phyloP scores from a whole-genome alignment of 306 rosid species.

The Gastrolobium bilobum region DNA sequence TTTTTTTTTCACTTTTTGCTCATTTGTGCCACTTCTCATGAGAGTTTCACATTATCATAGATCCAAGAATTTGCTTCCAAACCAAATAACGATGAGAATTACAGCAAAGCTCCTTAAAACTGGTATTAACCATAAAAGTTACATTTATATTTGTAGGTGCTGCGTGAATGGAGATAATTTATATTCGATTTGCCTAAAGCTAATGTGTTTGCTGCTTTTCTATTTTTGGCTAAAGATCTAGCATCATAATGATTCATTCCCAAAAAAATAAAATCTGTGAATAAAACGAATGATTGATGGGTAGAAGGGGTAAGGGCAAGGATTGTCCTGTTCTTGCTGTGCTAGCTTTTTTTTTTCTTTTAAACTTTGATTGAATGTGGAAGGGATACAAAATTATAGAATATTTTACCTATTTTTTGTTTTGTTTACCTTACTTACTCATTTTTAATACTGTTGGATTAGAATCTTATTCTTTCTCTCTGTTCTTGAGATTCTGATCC shows the following conservation, averaged over 20 bases:
- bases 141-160: not conserved
- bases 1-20: conserved; percentile 12
- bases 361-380: not conserved
- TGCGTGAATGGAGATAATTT: not conserved
- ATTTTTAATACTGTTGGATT: too few relatives aligned
- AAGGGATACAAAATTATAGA: not conserved
- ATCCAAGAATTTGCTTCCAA: not conserved
- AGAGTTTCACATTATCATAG: not conserved
- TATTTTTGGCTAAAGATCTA: not conserved
- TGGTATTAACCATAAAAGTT: not conserved
- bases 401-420: too few relatives aligned
- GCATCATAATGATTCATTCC: not conserved
- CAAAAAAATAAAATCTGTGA: not conserved
- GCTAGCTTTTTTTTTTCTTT: not conserved
- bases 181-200: not conserved
- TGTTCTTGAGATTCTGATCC: too few relatives aligned
- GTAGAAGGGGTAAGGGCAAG: not conserved
- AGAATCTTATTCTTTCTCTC: too few relatives aligned
- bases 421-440: too few relatives aligned
- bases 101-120: not conserved
- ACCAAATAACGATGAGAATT: not conserved
- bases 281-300: not conserved
- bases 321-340: not conserved
- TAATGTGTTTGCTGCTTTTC: not conserved
- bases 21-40: not conserved